A percentile compares a stretch with the other conserved stretches of the same genome.
phyloP scores from a whole-genome alignment of 768 basidiomycete species.

The Omphalotus guepiniiformis region DNA sequence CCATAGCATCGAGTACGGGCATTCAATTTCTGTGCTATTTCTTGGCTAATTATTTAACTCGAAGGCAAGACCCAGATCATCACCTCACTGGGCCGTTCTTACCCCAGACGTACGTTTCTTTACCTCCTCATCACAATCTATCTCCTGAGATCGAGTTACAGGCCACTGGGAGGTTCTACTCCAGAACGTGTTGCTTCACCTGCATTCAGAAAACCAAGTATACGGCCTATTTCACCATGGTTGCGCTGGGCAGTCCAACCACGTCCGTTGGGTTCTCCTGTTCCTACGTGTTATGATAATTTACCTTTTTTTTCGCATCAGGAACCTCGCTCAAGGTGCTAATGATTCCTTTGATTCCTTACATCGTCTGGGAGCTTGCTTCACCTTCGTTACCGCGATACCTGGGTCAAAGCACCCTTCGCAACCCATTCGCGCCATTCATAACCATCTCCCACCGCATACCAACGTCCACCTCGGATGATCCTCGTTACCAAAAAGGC shows the following conservation, averaged over 20 bases:
- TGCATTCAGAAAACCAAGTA: not conserved
- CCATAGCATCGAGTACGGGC: too few relatives aligned
- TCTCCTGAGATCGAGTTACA: too few relatives aligned
- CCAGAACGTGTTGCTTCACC: not conserved
- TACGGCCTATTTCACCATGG: not conserved
- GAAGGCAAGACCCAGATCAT: too few relatives aligned
- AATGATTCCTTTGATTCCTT: slow-evolving; percentile 37
- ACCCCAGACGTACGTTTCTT: too few relatives aligned
- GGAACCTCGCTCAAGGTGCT: slow-evolving; percentile 49
- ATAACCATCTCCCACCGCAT: slow-evolving; percentile 52
- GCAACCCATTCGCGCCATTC: slow-evolving; percentile 55
- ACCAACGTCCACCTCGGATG: slow-evolving; percentile 30
- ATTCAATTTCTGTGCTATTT: not conserved
- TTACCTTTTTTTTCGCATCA: slow-evolving; percentile 19
- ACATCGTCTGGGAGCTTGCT: slow-evolving; percentile 39
- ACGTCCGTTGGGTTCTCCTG: too few relatives aligned
- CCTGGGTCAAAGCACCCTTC: not conserved
- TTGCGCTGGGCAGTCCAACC: not conserved
- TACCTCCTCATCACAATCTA: too few relatives aligned
- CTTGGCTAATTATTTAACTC: slow-evolving; percentile 3
- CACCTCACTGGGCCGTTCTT: too few relatives aligned
- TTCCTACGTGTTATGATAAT: too few relatives aligned
- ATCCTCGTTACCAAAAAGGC: slow-evolving; percentile 46
- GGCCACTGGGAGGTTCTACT: not conserved
- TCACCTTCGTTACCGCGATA: not conserved